phyloP scores from a whole-genome alignment of 306 rosid genomes.

The Prunus campanulata region DNA sequence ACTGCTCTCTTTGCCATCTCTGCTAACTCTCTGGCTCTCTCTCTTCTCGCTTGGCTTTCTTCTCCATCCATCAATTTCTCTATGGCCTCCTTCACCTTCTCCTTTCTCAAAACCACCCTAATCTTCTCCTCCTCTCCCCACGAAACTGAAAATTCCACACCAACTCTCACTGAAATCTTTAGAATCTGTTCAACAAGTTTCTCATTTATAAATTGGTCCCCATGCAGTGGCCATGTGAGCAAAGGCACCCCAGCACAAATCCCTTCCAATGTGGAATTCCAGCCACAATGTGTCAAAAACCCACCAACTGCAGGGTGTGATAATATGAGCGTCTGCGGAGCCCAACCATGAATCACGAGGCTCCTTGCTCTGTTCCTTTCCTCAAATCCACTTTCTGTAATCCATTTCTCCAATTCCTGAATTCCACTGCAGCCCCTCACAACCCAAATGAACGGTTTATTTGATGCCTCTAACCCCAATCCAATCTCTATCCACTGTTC shows the following conservation, averaged over 20 bases:
- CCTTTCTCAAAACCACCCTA: constrained; percentile 21
- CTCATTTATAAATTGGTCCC: constrained; percentile 41
- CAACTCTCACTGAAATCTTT: constrained; percentile 28
- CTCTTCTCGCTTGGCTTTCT: constrained; percentile 12
- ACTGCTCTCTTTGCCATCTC: constrained; percentile 27
- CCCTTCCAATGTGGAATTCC: constrained; percentile 33
- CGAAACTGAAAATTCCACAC: constrained; percentile 12
- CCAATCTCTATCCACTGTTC: constrained; percentile 46
- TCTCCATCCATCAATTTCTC: constrained; percentile 24
- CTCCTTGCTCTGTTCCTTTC: constrained; percentile 50
- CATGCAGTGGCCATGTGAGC: constrained; percentile 36
- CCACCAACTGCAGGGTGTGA: constrained; percentile 47
- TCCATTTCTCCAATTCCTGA: constrained; percentile 44
- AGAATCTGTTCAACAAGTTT: constrained; percentile 25
- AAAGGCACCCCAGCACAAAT: constrained; percentile 40
- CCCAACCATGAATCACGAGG: constrained; percentile 68
- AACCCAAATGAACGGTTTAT: constrained; percentile 63
- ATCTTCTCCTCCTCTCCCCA: constrained; percentile 37
- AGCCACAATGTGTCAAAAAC: constrained; percentile 39
- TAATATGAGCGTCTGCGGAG: constrained; percentile 60
- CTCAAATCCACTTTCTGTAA: constrained; percentile 33
- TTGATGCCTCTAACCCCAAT: constrained; percentile 46
- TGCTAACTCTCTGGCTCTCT: constrained; percentile 14
- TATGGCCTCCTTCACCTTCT: constrained; percentile 24
- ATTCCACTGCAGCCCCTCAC: constrained; percentile 32